Base-by-base conservation (phyloP, 2,329 filamentous ascomycete genomes). In the Hymenoscyphus linearis region DNA sequence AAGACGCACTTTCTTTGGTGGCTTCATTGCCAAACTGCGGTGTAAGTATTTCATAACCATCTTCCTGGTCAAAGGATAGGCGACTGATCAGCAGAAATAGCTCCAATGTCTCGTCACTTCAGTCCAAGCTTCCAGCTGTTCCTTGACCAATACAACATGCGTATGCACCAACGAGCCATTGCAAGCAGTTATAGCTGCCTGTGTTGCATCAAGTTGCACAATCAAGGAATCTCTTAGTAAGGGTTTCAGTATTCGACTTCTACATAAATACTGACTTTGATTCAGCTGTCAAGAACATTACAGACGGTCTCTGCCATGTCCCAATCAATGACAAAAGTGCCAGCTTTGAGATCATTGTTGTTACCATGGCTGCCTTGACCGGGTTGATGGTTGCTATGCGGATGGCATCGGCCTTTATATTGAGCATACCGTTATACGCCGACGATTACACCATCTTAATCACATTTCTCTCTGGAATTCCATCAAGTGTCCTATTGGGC, bases 121-220 rank as follows among this genome's bases (percentile, higher is more conserved):
- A 27, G 44, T 68, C 26, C 37, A 26, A 36, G 63, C 54, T n/a
- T 78, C 76, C 1, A 64, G 63, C 10, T 79, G 77, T 61, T 66
- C 71, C 3, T 62, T 69, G 1, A 74, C 76, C 3, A 69, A 78
- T 59, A 69, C 72, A 52, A 68, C 69, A 18, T 79, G 77, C 60
- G 69, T 78, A 25, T 79, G 77, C 63, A 72, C 67, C 1, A 71
- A 77, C 62, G 59, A 60, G 1, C 64, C 67, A 2, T 69, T 78
- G 31, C 73, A 72, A 25, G 64, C 61, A 0, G 63, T 68, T 25
- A 67, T 77, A 4, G 69, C 70, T 9, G 40, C 64, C 14, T 79
- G 77, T 44, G 72, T 78, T 4, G 16, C 62, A 12, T 47, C 68
- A 16, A 71, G 65, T 31, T 77, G 76, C 65, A 76, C 73, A 1